Conservation (phyloP, 1,284 basidiomycete species). For the Rhodotorula mucilaginosa region DNA sequence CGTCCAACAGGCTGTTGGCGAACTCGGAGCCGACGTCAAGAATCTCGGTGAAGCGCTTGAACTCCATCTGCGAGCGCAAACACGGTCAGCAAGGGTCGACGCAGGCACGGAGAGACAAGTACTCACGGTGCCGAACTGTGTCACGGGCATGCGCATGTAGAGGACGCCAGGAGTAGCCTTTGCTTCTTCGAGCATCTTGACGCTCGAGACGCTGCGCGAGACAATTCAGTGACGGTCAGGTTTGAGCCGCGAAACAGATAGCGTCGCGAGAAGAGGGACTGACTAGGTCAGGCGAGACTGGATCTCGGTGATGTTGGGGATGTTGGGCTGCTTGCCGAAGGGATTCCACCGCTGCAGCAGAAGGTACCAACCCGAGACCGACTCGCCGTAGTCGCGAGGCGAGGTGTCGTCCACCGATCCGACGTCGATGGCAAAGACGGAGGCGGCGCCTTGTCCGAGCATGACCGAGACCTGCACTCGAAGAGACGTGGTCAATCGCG, state of each 20-base stretch:
- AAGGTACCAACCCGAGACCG: conserved; percentile 95
- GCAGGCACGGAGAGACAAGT: neutral
- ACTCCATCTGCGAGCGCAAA: conserved; percentile 53
- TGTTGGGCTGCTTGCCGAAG: conserved; percentile 56
- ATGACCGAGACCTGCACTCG: conserved; percentile 74
- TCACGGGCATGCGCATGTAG: conserved; percentile 87
- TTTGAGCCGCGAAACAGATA: neutral
- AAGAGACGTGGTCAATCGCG: conserved; percentile 27
- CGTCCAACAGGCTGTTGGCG: conserved; percentile 67
- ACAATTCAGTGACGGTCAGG: conserved; percentile 16
- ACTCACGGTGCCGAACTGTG: conserved; percentile 39
- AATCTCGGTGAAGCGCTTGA: conserved; percentile 66
- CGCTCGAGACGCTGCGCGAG: conserved; percentile 77
- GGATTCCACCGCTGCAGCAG: conserved; percentile 75
- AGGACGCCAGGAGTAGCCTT: conserved; percentile 82
- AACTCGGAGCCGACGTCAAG: conserved; percentile 77
- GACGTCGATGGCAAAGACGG: conserved; percentile 94
- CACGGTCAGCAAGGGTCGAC: conserved; percentile 35
- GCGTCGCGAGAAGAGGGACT: conserved; percentile 45
- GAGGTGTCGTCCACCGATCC: conserved; percentile 95
- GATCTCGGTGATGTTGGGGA: conserved; percentile 93
- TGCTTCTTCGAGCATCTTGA: conserved; percentile 90
- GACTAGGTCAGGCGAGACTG: conserved; percentile 94
- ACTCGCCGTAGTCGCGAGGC: conserved; percentile 89
- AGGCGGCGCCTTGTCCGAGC: conserved; percentile 84